Evolutionary conservation across 1,284 basidiomycete genomes (phyloP).

Genomic region (Pyrrhoderma noxium): DNA sequence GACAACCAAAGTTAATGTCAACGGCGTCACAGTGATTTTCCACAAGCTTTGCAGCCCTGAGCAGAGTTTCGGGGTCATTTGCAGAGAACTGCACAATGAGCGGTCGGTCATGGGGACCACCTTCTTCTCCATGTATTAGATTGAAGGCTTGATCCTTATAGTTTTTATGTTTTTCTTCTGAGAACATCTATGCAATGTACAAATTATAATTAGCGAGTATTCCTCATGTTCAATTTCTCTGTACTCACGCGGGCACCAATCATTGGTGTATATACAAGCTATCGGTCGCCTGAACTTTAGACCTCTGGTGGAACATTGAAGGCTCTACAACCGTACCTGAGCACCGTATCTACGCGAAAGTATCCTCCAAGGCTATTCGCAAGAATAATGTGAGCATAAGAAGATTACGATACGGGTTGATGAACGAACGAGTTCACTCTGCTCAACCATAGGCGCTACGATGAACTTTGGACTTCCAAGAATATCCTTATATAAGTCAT

Average conservation of each 20-base stretch:
- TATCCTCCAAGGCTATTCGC: constrained; percentile 78
- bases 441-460: constrained; percentile 97
- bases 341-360: constrained; percentile 84
- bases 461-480: constrained; percentile 82
- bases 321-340: constrained; percentile 40
- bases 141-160: constrained; percentile 17
- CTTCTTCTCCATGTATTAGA: constrained; percentile 14
- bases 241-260: constrained; percentile 83
- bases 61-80: constrained; percentile 77
- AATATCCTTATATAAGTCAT: constrained; percentile 72
- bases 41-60: constrained; percentile 68
- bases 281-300: constrained; percentile 2
- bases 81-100: constrained; percentile 93
- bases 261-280: constrained; percentile 95
- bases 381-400: constrained; percentile 11
- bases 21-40: constrained; percentile 82
- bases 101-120: constrained; percentile 63
- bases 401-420: too few species aligned
- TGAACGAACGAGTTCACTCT: constrained; percentile 83
- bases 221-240: too few species aligned
- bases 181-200: constrained; percentile 18
- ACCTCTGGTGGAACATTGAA: constrained; percentile 11
- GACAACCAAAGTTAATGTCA: constrained; percentile 94
- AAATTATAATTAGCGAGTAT: neutral
- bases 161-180: constrained; percentile 9